Evolutionary conservation across 2,329 filamentous ascomycete genomes (phyloP), one percentile per base, ranked within the genome.

Genomic region (Colletotrichum tabaci): DNA sequence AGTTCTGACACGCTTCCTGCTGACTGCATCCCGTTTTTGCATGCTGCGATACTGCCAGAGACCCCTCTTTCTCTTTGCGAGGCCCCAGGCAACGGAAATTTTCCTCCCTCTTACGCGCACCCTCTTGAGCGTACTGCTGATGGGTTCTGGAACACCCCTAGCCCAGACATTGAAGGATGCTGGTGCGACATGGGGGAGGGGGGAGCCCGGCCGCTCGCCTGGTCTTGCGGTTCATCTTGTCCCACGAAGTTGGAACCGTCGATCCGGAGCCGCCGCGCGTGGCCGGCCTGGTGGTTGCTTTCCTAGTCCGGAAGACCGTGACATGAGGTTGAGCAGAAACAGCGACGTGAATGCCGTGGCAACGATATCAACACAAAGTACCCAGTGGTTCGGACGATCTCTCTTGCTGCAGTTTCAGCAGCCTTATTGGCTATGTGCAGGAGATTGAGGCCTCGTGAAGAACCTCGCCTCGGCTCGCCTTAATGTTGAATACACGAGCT

Each of bases 181-280:
- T 64, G 61, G 38, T 60, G 38, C 35, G 49, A 63, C 57, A 46
- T 44, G 65, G 58, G 57, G 40, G 35, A 38, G 3, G 35, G 35
- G 35, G 35, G 35, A 38, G 23, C n/a, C 64, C 38, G 23, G 47
- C 60, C 23, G 40, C 21, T 42, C 40, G 16, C 26, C 50, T 40
- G 38, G 38, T 23, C 13, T 38, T 47, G n/a, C 46, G 44, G 65
- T 46, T 44, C 58, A 58, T 71, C 58, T 58, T 47, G 40, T 71
- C 44, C 68, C 68, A 58, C 65, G 52, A 71, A 62, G 52, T 46
- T 71, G 68, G 68, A 44, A 62, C 68, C 64, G 68, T 46, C 58
- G 65, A 71, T 71, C 64, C 57, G 67, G 63, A 71, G 63, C 67
- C 67, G 63, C 67, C 63, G 65, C 67, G 67, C 46, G 62, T 46